phyloP scores from a whole-genome alignment of 2,329 filamentous ascomycete species.

The Verticillium albo-atrum region DNA sequence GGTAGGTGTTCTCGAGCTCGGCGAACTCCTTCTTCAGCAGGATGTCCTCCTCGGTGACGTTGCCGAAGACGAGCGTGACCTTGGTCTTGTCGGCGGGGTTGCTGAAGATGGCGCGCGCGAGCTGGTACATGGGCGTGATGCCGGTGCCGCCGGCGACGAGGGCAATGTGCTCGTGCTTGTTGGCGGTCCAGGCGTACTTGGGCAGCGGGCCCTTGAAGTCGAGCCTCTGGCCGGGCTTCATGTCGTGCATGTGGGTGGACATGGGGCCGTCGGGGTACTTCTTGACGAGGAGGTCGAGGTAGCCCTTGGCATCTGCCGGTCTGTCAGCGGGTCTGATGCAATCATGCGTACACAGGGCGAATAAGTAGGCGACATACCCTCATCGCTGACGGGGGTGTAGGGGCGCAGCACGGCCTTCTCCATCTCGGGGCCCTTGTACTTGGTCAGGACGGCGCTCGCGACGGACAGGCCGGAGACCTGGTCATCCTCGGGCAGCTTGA shows the following conservation, averaged over 20 bases:
- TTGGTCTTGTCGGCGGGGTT: conserved; percentile 97
- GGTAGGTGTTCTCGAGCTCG: conserved; percentile 89
- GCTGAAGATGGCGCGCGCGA: conserved; percentile 86
- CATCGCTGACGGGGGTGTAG: conserved; percentile 89
- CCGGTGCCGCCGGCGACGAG: conserved; percentile 93
- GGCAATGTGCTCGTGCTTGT: conserved; percentile 89
- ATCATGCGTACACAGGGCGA: too few relatives aligned
- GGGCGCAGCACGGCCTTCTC: conserved; percentile 86
- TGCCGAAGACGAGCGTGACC: conserved; percentile 92
- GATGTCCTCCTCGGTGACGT: conserved; percentile 85
- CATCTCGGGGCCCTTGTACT: conserved; percentile 78
- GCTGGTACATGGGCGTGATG: conserved; percentile 97
- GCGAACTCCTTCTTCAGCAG: conserved; percentile 81
- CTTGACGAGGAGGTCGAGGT: conserved; percentile 88
- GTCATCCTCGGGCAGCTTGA: conserved; percentile 79
- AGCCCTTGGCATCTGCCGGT: conserved; percentile 66
- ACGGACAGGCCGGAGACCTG: conserved; percentile 78
- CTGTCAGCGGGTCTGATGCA: not conserved
- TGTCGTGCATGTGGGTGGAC: conserved; percentile 81
- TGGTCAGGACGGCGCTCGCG: conserved; percentile 85
- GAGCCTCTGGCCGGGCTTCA: conserved; percentile 77
- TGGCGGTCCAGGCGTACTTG: conserved; percentile 84
- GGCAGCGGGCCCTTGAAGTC: conserved; percentile 93
- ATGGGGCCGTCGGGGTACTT: conserved; percentile 86
- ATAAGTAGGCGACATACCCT: conserved; percentile 48